Base-by-base conservation (phyloP, 2,329 filamentous ascomycete species). In the Myriosclerotinia duriaeana region DNA sequence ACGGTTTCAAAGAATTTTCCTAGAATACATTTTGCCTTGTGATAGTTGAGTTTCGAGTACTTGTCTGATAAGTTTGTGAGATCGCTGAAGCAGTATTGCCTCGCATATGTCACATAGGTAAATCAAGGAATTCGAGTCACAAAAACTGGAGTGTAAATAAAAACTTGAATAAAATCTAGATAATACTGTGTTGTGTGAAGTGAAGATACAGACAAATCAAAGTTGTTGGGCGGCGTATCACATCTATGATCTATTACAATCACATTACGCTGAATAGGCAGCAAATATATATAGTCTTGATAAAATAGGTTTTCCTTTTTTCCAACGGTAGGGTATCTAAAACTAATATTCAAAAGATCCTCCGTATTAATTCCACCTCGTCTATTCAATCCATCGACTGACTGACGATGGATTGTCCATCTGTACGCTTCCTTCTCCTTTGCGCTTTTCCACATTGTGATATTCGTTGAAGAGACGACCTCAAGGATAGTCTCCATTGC, bases 271-370 rank as follows among this genome's bases (percentile, higher is more conserved):
- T 6, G n/a, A 6, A 30, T n/a, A 14, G 26, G 26, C 7, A 12
- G n/a, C 14, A 50, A 3, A 26, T 26, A 40, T 44, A 14, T 11
- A 4, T 38, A 38, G 30, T 22, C 38, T 50, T 5, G 46, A 61
- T 50, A 12, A 38, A 40, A 50, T 22, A 14, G 4, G 20, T 44
- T 58, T 26, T 38, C 22, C n/a, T 7, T 26, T 38, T 60, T 22
- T 50, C 30, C 44, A 50, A 36, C 5, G 34, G 44, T 50, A 61
- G 58, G 58, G 46, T 50, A 50, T 61, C 58, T 50, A 38, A 34
- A 50, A 61, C 58, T 61, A 61, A 26, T 38, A 50, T 61, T 50
- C 44, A 38, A 61, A 50, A 22, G 38, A 50, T 38, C 58, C 44
- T 50, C 58, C 44, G 34, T 38, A 9, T 26, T 61, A 20, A 17